These are phyloP conservation scores for Akanthomyces dipterigenus DNA, from an alignment of 2,329 filamentous ascomycete genomes.

Conservation along the genomic window DNA sequence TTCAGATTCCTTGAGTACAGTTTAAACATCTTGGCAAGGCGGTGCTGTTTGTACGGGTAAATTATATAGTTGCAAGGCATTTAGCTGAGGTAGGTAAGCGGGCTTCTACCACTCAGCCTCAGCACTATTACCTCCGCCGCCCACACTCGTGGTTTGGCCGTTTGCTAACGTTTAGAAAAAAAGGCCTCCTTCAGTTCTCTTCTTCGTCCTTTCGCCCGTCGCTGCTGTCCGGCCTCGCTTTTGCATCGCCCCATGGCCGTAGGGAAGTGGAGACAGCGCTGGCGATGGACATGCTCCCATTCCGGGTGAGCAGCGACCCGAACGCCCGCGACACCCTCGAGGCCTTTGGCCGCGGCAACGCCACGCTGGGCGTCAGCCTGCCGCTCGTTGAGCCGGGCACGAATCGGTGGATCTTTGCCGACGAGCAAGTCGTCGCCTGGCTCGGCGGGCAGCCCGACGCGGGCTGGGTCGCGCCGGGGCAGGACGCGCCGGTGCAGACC, in stretches of 20 bases:
- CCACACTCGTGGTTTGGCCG: too few species aligned
- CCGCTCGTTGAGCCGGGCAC: neutral
- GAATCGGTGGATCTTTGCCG: neutral
- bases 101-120: conserved; percentile 2
- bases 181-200: too few species aligned
- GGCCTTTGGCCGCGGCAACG: neutral
- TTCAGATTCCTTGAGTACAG: too few species aligned
- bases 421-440: conserved; percentile 7
- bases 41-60: neutral
- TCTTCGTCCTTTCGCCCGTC: too few species aligned
- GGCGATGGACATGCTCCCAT: neutral
- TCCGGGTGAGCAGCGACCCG: neutral
- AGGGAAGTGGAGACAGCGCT: neutral
- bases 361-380: neutral
- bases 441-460: neutral
- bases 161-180: too few species aligned
- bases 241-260: neutral
- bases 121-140: neutral
- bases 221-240: too few species aligned
- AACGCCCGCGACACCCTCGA: neutral
- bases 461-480: conserved; percentile 7
- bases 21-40: too few species aligned
- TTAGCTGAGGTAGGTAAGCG: neutral
- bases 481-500: neutral
- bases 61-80: too few species aligned